Evolutionary conservation across 2,329 filamentous ascomycete species (phyloP).

Genomic region (Didymella segeticola): DNA sequence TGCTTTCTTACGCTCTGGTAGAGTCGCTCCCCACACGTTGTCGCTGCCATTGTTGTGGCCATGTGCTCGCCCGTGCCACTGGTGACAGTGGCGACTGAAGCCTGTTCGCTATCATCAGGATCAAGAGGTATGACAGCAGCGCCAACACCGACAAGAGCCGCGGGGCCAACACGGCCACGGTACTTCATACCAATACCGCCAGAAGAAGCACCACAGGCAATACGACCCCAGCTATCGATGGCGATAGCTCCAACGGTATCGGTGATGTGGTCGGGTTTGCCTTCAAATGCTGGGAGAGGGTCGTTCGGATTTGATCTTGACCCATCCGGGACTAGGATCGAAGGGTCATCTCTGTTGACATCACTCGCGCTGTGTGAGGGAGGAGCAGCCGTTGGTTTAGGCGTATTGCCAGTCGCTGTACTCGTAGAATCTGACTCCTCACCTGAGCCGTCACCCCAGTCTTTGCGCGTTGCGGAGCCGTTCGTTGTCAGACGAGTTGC

Average conservation of each 20-base stretch:
- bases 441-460: constrained; percentile 50
- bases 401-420: constrained; percentile 32
- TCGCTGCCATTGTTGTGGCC: constrained; percentile 91
- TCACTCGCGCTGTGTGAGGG: not conserved
- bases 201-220: constrained; percentile 94
- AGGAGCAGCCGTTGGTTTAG: not conserved
- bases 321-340: constrained; percentile 7
- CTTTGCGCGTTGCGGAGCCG: constrained; percentile 15
- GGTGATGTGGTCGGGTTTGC: constrained; percentile 69
- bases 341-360: constrained; percentile 20
- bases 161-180: constrained; percentile 86
- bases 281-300: constrained; percentile 2
- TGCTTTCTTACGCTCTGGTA: constrained; percentile 72
- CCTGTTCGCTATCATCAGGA: constrained; percentile 70
- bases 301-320: not conserved
- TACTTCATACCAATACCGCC: constrained; percentile 99
- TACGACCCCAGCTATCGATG: constrained; percentile 82
- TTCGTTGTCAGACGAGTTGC: constrained; percentile 17
- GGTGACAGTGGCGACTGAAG: constrained; percentile 82
- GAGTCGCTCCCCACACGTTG: constrained; percentile 83
- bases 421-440: constrained; percentile 41
- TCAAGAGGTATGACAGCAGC: constrained; percentile 85
- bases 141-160: constrained; percentile 89
- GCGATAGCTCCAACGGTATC: constrained; percentile 97
- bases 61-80: constrained; percentile 98